A percentile compares a stretch with the other conserved stretches of the same genome.
phyloP scores from a whole-genome alignment of 176 grass and related monocot species.

The Oryza glaberrima region DNA sequence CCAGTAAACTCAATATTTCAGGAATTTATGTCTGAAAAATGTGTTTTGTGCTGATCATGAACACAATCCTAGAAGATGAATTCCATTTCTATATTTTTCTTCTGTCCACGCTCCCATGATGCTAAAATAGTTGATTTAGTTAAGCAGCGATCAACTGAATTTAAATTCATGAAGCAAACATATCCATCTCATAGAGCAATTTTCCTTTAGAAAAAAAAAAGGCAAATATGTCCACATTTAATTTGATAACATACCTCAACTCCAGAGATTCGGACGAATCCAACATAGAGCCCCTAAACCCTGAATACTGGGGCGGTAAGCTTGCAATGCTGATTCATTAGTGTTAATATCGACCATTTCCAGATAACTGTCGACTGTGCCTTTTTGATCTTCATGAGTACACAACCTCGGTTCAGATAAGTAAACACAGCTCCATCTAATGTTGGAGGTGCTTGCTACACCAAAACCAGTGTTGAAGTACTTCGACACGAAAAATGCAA shows the following conservation, averaged over 20 bases:
- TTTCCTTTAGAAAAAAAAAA: no score
- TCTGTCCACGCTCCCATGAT: not conserved
- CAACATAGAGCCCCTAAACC: not conserved
- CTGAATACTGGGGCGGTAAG: not conserved
- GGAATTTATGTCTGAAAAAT: not conserved
- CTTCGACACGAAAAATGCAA: conserved; percentile 6
- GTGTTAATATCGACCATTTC: conserved; percentile 17
- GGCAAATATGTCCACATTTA: no score
- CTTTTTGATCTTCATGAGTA: not conserved
- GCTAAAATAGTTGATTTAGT: not conserved
- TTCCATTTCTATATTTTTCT: not conserved
- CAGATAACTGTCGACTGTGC: not conserved
- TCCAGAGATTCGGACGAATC: conserved; percentile 33
- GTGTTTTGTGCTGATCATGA: no score
- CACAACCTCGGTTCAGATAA: not conserved
- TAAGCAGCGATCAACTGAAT: not conserved
- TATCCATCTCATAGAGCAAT: no score
- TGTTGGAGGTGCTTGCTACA: conserved; percentile 1
- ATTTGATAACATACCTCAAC: conserved; percentile 1
- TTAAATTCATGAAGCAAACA: not conserved
- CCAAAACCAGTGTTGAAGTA: not conserved
- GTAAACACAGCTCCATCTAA: conserved; percentile 24
- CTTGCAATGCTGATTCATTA: not conserved
- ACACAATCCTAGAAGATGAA: not conserved
- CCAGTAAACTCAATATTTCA: not conserved